A percentile compares a stretch with the other conserved stretches of the same genome.
These are phyloP conservation scores for Silene vulgaris DNA, from an alignment of 179 eudicot species.

Conservation along the genomic window DNA sequence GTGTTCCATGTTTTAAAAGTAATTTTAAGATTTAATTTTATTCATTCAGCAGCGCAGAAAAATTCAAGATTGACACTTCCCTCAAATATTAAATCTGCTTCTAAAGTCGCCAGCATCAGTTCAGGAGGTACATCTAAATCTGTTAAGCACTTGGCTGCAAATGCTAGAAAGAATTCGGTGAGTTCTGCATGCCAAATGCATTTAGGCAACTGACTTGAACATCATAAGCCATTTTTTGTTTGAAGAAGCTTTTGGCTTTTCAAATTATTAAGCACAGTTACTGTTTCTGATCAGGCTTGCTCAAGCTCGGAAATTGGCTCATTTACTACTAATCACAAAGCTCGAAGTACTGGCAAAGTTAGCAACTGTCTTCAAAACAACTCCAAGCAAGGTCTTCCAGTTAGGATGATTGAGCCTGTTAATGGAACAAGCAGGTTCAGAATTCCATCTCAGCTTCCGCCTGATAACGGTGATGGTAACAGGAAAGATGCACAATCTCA, in stretches of 20 bases:
- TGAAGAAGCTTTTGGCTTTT: neutral
- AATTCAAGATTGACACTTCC: slow-evolving; percentile 30
- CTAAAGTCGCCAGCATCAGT: slow-evolving; percentile 34
- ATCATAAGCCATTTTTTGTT: neutral
- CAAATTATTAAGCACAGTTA: neutral
- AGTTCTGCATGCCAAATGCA: slow-evolving; percentile 24
- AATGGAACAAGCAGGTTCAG: slow-evolving; percentile 26
- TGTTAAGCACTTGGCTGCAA: slow-evolving; percentile 30
- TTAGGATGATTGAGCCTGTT: slow-evolving; percentile 27
- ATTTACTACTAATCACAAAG: slow-evolving; percentile 23
- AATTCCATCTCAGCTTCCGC: slow-evolving; percentile 24
- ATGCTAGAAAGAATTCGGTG: slow-evolving; percentile 42
- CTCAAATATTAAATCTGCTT: slow-evolving; percentile 25
- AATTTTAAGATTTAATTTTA: slow-evolving; percentile 11
- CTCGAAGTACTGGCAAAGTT: slow-evolving; percentile 17
- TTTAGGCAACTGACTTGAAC: neutral
- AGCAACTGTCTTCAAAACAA: slow-evolving; percentile 23
- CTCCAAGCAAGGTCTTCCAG: slow-evolving; percentile 25
- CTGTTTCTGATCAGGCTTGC: slow-evolving; percentile 26
- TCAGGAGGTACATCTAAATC: slow-evolving; percentile 28
- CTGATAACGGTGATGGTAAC: slow-evolving; percentile 21
- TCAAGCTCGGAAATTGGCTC: slow-evolving; percentile 20
- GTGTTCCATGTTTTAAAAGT: neutral
- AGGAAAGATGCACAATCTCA: slow-evolving; percentile 28
- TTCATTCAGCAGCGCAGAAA: slow-evolving; percentile 42